A percentile compares a stretch with the other conserved stretches of the same genome.
These are phyloP conservation scores for Sutorius australiensis DNA, from an alignment of 768 basidiomycete genomes.

Conservation along the genomic window DNA sequence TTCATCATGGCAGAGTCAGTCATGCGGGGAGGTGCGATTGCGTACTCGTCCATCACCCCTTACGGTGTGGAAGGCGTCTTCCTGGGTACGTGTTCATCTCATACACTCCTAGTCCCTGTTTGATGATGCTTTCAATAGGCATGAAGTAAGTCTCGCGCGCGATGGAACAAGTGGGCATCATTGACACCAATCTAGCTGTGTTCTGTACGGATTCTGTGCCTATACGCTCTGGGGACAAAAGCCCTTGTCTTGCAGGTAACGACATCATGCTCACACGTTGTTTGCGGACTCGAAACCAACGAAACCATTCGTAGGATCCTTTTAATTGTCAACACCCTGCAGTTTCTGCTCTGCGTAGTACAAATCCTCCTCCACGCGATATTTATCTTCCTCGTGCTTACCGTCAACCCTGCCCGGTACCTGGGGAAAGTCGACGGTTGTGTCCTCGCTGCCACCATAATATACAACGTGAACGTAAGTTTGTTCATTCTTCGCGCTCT, in stretches of 20 bases:
- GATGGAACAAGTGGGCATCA: no score
- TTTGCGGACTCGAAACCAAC: not conserved
- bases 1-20: no score
- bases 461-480: slow-evolving; percentile 15
- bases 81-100: no score
- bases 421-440: not conserved
- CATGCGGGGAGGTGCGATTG: no score
- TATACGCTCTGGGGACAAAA: slow-evolving; percentile 15
- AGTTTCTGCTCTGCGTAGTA: slow-evolving; percentile 16
- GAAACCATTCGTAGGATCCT: not conserved
- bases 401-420: not conserved
- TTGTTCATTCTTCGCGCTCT: not conserved
- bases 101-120: no score
- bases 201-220: slow-evolving; percentile 13
- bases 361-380: slow-evolving; percentile 5
- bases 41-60: no score
- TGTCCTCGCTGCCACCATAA: not conserved
- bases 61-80: no score
- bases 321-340: slow-evolving; percentile 8
- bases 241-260: slow-evolving; percentile 7
- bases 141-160: no score
- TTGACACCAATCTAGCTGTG: slow-evolving; percentile 2
- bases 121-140: no score
- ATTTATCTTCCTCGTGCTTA: slow-evolving; percentile 3
- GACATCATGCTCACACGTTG: no score